A percentile compares a stretch with the other conserved stretches of the same genome.
Conservation (phyloP, 2,329 filamentous ascomycete species). For the Aureobasidium melanogenum region DNA sequence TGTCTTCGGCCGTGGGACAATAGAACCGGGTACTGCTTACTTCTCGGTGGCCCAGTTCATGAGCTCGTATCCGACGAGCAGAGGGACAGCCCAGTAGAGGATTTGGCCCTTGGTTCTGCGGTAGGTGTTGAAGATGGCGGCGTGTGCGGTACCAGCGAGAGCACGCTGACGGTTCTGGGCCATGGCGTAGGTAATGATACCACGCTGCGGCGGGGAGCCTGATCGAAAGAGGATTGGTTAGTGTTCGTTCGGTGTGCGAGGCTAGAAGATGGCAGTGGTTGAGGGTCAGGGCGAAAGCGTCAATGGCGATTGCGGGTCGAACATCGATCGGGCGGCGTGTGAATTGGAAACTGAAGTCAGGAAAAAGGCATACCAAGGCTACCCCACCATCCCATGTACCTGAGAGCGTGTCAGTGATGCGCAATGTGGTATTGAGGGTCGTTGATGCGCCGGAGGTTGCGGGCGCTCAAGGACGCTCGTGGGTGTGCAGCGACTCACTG, state of each 20-base stretch:
- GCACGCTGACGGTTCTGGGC: slow-evolving; percentile 84
- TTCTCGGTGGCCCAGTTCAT: slow-evolving; percentile 88
- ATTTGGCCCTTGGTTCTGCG: slow-evolving; percentile 78
- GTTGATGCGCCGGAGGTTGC: neutral
- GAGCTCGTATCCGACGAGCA: slow-evolving; percentile 67
- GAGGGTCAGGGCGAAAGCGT: neutral
- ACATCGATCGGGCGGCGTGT: neutral
- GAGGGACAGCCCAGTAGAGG: slow-evolving; percentile 76
- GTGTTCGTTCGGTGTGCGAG: slow-evolving; percentile 11
- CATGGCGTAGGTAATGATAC: slow-evolving; percentile 62
- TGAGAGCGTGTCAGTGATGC: slow-evolving; percentile 32
- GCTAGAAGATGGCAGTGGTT: neutral
- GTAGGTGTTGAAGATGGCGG: slow-evolving; percentile 92
- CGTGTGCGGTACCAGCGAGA: slow-evolving; percentile 66
- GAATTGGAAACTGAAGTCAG: neutral
- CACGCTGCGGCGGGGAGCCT: slow-evolving; percentile 49
- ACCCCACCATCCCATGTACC: slow-evolving; percentile 69
- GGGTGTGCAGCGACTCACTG: slow-evolving; percentile 24
- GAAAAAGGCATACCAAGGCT: slow-evolving; percentile 54
- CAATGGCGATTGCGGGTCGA: neutral
- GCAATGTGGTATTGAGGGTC: neutral
- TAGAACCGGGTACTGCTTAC: slow-evolving; percentile 43
- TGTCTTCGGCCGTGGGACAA: neutral
- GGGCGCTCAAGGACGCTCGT: neutral
- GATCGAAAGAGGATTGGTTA: slow-evolving; percentile 13